phyloP scores from a whole-genome alignment of 2,329 filamentous ascomycete species.

The Zymoseptoria brevis region DNA sequence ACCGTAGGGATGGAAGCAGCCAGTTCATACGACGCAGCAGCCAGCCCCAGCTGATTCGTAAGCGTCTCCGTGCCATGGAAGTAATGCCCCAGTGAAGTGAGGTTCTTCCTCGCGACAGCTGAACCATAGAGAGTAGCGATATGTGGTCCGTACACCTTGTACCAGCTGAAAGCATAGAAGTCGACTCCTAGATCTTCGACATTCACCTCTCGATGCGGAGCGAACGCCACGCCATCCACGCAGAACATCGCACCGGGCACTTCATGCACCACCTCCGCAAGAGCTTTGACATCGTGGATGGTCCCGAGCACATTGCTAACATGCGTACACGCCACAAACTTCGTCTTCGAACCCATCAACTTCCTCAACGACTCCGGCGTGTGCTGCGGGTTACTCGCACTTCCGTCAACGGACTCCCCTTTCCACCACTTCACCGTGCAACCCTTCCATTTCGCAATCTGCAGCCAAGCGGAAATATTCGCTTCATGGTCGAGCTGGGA shows the following conservation, averaged over 20 bases:
- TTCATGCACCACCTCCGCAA: slow-evolving; percentile 47
- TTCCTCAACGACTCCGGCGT: slow-evolving; percentile 48
- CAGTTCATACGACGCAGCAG: slow-evolving; percentile 64
- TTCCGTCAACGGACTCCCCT: slow-evolving; percentile 14
- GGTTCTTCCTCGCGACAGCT: slow-evolving; percentile 45
- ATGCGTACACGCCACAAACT: slow-evolving; percentile 66
- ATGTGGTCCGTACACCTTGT: slow-evolving; percentile 75
- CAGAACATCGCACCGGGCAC: slow-evolving; percentile 53
- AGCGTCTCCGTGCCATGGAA: slow-evolving; percentile 55
- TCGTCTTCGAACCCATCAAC: slow-evolving; percentile 56
- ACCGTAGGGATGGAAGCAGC: slow-evolving; percentile 55
- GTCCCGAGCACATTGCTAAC: slow-evolving; percentile 66
- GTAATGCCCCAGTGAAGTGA: slow-evolving; percentile 56
- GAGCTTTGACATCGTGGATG: slow-evolving; percentile 54
- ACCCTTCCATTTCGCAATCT: slow-evolving; percentile 53
- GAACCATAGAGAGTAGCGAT: slow-evolving; percentile 63
- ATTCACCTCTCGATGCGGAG: slow-evolving; percentile 63
- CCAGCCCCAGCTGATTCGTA: slow-evolving; percentile 60
- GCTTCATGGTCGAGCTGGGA: slow-evolving; percentile 71
- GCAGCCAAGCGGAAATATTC: slow-evolving; percentile 66
- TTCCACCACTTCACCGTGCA: slow-evolving; percentile 64
- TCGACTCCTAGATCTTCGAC: slow-evolving; percentile 62
- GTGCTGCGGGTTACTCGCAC: slow-evolving; percentile 51
- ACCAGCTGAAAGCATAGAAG: slow-evolving; percentile 73
- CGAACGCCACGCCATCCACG: slow-evolving; percentile 70